Percentiles rank a stretch among this genome's conserved stretches.
Conservation (phyloP, 768 basidiomycete species). For the Kwoniella sp. region DNA sequence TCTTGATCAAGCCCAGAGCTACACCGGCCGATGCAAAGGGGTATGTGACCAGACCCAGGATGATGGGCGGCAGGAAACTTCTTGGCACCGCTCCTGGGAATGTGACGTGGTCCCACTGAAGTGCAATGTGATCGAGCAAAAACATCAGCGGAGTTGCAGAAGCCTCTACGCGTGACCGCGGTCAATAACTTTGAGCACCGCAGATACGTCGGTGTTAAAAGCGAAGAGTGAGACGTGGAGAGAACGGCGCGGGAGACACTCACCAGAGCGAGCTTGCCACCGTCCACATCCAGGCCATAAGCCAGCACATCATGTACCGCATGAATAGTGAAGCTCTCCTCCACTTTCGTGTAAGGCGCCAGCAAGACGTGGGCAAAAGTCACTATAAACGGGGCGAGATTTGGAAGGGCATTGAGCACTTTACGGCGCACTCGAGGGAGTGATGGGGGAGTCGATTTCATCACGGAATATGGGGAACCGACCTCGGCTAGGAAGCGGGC, state of each 20-base stretch:
- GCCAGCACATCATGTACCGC: slow-evolving; percentile 83
- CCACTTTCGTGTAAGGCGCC: slow-evolving; percentile 92
- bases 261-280: slow-evolving; percentile 12
- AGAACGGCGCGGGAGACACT: background rate
- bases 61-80: slow-evolving; percentile 76
- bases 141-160: slow-evolving; percentile 20
- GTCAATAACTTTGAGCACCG: too few relatives aligned
- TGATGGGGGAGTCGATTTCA: slow-evolving; percentile 1
- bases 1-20: slow-evolving; percentile 59
- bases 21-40: slow-evolving; percentile 61
- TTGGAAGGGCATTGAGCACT: slow-evolving; percentile 22
- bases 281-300: slow-evolving; percentile 63
- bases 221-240: too few relatives aligned
- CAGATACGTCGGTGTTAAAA: background rate
- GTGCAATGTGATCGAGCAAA: slow-evolving; percentile 3
- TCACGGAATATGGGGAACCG: too few relatives aligned
- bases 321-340: slow-evolving; percentile 95
- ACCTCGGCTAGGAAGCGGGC: too few relatives aligned
- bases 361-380: slow-evolving; percentile 66
- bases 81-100: slow-evolving; percentile 90
- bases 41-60: slow-evolving; percentile 65
- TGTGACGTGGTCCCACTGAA: slow-evolving; percentile 82
- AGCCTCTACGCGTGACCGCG: too few relatives aligned
- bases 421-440: slow-evolving; percentile 20
- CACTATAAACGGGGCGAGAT: slow-evolving; percentile 32